Percentiles rank a stretch among this genome's conserved stretches.
Conservation (phyloP, 345 rosid genomes). For the Lagerstroemia speciosa region DNA sequence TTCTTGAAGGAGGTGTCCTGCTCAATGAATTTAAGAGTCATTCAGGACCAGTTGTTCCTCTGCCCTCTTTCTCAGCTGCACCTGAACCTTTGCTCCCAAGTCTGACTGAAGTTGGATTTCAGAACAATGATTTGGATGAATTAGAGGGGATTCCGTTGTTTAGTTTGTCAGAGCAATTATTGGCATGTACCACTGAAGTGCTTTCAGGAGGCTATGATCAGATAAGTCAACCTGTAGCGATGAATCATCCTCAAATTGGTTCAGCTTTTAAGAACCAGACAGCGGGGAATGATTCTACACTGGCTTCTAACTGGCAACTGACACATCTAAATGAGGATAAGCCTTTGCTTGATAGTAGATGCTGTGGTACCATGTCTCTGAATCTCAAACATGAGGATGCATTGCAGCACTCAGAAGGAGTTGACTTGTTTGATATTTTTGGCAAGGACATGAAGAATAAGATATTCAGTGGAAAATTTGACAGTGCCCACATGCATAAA, state of each 20-base stretch:
- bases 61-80: slow-evolving; percentile 4
- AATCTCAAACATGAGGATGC: slow-evolving; percentile 21
- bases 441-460: slow-evolving; percentile 55
- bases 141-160: neutral
- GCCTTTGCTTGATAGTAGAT: slow-evolving; percentile 17
- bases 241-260: neutral
- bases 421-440: slow-evolving; percentile 64
- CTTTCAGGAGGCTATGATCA: slow-evolving; percentile 14
- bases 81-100: slow-evolving; percentile 7
- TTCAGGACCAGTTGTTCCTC: slow-evolving; percentile 12
- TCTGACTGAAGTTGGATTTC: slow-evolving; percentile 13
- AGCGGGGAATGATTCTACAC: neutral
- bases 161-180: slow-evolving; percentile 18
- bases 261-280: neutral
- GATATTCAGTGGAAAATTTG: slow-evolving; percentile 31
- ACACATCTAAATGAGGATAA: neutral
- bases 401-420: slow-evolving; percentile 32
- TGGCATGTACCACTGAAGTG: slow-evolving; percentile 8
- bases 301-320: neutral
- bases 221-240: neutral
- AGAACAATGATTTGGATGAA: slow-evolving; percentile 10
- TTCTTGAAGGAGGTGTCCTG: slow-evolving; percentile 12
- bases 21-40: slow-evolving; percentile 10
- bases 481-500: slow-evolving; percentile 23
- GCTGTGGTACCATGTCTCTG: slow-evolving; percentile 10